A percentile compares a stretch with the other conserved stretches of the same genome.
Evolutionary conservation across 164 flowering plant genomes (phyloP).

Genomic region (Chloranthus sessilifolius): DNA sequence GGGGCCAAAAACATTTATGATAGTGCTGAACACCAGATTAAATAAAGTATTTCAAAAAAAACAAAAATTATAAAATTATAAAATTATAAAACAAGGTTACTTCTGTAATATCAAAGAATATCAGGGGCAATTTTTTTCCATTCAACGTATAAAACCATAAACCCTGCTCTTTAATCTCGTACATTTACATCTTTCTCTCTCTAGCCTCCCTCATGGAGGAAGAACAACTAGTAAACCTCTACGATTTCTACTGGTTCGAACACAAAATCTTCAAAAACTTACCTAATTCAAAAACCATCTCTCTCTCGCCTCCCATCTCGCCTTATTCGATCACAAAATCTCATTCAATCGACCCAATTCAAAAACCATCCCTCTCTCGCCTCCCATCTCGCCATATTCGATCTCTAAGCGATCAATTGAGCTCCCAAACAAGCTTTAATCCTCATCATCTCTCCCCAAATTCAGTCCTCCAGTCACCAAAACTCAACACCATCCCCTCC

Average conservation of each 20-base stretch:
- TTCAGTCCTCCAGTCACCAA: slow-evolving; percentile 21
- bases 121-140: no score
- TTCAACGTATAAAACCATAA: no score
- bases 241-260: slow-evolving; percentile 7
- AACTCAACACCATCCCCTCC: slow-evolving; percentile 36
- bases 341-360: not conserved
- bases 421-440: slow-evolving; percentile 15
- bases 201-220: slow-evolving; percentile 2
- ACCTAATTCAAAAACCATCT: not conserved
- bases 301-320: slow-evolving; percentile 11
- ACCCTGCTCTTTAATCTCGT: no score
- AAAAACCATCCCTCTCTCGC: slow-evolving; percentile 1
- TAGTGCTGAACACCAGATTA: no score
- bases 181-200: not conserved
- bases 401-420: slow-evolving; percentile 28
- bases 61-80: no score
- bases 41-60: no score
- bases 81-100: no score
- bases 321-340: slow-evolving; percentile 23
- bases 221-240: not conserved
- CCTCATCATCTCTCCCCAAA: slow-evolving; percentile 22
- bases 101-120: no score
- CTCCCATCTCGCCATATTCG: slow-evolving; percentile 15
- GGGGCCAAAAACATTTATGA: no score
- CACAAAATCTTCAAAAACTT: not conserved